Conservation (phyloP, 768 basidiomycete genomes). For the Suillus subluteus region DNA sequence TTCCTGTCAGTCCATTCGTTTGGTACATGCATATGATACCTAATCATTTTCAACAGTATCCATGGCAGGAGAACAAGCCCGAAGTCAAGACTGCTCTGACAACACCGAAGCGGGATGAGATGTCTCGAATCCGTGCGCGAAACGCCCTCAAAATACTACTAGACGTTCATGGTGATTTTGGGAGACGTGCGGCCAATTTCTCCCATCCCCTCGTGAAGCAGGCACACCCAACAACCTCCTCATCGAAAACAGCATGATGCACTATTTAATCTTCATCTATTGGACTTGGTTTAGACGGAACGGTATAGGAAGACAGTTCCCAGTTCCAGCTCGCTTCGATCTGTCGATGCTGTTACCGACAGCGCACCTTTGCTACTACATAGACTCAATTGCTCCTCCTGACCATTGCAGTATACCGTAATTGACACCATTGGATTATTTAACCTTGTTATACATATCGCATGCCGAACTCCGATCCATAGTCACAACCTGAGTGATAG, state of each 20-base stretch:
- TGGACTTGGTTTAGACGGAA: slow-evolving; percentile 7
- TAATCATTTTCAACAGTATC: slow-evolving; percentile 58
- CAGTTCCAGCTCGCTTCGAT: neutral
- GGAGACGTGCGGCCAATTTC: slow-evolving; percentile 53
- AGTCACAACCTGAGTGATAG: neutral
- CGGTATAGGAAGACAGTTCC: neutral
- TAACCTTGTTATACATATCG: neutral
- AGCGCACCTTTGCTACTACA: slow-evolving; percentile 1
- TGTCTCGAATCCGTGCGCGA: slow-evolving; percentile 87
- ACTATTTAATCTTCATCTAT: neutral
- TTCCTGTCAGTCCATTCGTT: slow-evolving; percentile 31
- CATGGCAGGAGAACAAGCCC: slow-evolving; percentile 71
- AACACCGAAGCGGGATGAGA: slow-evolving; percentile 68
- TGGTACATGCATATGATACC: slow-evolving; percentile 7
- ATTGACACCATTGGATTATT: slow-evolving; percentile 6
- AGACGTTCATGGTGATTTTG: slow-evolving; percentile 91
- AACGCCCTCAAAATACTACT: slow-evolving; percentile 93
- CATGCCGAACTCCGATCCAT: neutral
- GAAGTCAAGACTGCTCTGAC: slow-evolving; percentile 74
- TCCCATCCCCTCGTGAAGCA: slow-evolving; percentile 25
- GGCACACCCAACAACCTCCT: slow-evolving; percentile 15
- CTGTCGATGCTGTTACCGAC: neutral
- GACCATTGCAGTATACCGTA: slow-evolving; percentile 6
- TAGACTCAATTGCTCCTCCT: neutral
- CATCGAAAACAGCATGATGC: slow-evolving; percentile 25